Evolutionary conservation across 2,329 filamentous ascomycete species (phyloP).

Genomic region (Sporothrix mexicana): DNA sequence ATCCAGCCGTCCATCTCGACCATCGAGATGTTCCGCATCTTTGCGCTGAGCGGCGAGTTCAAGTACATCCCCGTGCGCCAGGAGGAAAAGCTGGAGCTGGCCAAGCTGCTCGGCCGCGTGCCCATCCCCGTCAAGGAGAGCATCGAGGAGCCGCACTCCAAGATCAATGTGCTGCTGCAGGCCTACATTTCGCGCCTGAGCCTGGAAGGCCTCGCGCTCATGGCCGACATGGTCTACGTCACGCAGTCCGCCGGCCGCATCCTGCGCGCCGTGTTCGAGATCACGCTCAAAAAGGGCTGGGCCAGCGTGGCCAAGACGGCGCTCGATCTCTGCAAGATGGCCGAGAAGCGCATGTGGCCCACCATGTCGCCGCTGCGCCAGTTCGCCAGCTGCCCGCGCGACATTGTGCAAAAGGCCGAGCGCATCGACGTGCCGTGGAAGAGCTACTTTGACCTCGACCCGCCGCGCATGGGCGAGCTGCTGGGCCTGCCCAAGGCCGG

Average conservation of each 20-base stretch:
- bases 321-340: conserved; percentile 96
- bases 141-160: conserved; percentile 94
- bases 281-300: conserved; percentile 97
- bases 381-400: conserved; percentile 79
- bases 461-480: conserved; percentile 93
- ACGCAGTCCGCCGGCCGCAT: conserved; percentile 98
- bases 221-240: conserved; percentile 98
- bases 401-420: conserved; percentile 91
- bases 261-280: conserved; percentile 93
- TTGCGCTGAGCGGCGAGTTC: conserved; percentile 95
- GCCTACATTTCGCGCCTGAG: conserved; percentile 95
- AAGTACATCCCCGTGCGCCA: conserved; percentile 98
- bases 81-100: conserved; percentile 95
- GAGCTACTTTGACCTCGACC: conserved; percentile 94
- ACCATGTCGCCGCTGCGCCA: conserved; percentile 96
- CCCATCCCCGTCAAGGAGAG: conserved; percentile 97
- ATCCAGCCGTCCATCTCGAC: conserved; percentile 91
- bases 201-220: conserved; percentile 89
- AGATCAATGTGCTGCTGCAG: conserved; percentile 97
- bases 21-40: conserved; percentile 96
- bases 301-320: conserved; percentile 90
- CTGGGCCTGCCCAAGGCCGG: conserved; percentile 86
- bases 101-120: conserved; percentile 85
- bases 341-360: conserved; percentile 99
- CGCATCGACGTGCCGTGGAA: conserved; percentile 92